Evolutionary conservation across 495 filamentous ascomycete species (phyloP).

Genomic region (Bathelium albidoporum): DNA sequence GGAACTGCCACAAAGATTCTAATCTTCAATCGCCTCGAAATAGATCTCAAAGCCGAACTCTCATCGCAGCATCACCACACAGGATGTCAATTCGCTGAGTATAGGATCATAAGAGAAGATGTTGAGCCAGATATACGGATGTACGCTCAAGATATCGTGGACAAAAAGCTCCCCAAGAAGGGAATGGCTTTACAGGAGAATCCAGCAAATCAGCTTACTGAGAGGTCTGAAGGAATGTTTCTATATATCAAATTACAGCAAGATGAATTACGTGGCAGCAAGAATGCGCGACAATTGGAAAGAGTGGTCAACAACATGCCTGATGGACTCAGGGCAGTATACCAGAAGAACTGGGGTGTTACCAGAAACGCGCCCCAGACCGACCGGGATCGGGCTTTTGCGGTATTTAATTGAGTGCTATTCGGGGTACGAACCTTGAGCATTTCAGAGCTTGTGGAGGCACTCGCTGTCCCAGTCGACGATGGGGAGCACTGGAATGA

Average conservation of each 20-base stretch:
- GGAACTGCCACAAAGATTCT: background rate
- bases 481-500: background rate
- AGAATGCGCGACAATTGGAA: background rate
- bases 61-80: background rate
- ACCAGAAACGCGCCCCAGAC: background rate
- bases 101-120: background rate
- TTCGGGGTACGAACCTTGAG: background rate
- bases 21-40: background rate
- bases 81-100: background rate
- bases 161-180: background rate
- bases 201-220: background rate
- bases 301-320: background rate
- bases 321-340: background rate
- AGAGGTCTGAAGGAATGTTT: background rate
- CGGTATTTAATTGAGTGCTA: background rate
- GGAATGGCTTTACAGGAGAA: background rate
- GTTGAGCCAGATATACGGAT: background rate
- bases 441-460: background rate
- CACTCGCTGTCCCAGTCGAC: background rate
- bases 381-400: background rate
- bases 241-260: background rate
- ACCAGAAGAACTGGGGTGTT: background rate
- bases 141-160: background rate
- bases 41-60: background rate
- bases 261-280: background rate